A percentile compares a stretch with the other conserved stretches of the same genome.
Evolutionary conservation across 352 stramenopile genomes (phyloP).

Genomic region (Pythium rishiriense): DNA sequence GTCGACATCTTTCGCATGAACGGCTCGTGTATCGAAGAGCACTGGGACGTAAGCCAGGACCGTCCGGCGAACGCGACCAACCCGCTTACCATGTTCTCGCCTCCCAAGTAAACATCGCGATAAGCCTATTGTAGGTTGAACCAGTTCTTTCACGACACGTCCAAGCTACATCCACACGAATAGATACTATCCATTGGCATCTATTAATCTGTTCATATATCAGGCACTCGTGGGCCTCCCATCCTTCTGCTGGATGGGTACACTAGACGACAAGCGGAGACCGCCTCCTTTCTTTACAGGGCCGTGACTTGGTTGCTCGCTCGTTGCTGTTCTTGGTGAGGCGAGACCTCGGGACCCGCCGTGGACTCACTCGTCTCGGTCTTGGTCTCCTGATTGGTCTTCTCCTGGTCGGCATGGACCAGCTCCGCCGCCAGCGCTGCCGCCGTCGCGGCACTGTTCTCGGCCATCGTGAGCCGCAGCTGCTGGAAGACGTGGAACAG

Average conservation of each 20-base stretch:
- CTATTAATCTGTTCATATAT: background rate
- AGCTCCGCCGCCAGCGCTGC: too few species aligned
- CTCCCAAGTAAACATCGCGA: background rate
- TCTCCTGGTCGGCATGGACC: too few species aligned
- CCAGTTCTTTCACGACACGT: too few species aligned
- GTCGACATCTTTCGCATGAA: slow-evolving; percentile 17
- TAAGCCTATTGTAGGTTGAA: too few species aligned
- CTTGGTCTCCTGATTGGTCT: background rate
- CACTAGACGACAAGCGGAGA: background rate
- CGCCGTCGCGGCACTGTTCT: background rate
- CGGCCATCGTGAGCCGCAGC: slow-evolving; percentile 13
- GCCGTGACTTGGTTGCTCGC: background rate
- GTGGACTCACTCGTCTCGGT: background rate
- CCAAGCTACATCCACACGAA: too few species aligned
- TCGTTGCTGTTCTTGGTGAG: background rate
- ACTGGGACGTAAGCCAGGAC: slow-evolving; percentile 15
- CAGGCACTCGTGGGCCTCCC: background rate
- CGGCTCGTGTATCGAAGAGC: slow-evolving; percentile 9
- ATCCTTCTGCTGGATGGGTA: background rate
- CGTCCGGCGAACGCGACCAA: slow-evolving; percentile 10
- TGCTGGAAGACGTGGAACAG: slow-evolving; percentile 24
- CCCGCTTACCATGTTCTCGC: slow-evolving; percentile 8
- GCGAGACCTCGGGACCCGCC: background rate
- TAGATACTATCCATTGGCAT: background rate
- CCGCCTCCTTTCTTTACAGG: too few species aligned